These are phyloP conservation scores for Elasticomyces elasticus DNA, from an alignment of 495 filamentous ascomycete species.

Conservation along the genomic window DNA sequence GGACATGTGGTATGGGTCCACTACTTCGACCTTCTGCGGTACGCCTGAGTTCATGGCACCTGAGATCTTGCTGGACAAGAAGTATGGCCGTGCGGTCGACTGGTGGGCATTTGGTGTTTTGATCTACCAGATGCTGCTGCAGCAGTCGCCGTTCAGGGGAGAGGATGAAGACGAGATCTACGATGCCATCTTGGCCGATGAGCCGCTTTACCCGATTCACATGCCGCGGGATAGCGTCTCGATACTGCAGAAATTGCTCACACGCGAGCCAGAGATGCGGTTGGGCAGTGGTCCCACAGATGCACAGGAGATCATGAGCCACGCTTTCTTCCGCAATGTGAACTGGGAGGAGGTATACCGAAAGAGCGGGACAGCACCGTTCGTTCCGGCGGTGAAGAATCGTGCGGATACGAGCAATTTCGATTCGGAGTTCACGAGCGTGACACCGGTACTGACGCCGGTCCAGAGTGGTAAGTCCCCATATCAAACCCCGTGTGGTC, in stretches of 20 bases:
- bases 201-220: constrained; percentile 95
- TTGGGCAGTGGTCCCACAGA: constrained; percentile 92
- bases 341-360: constrained; percentile 98
- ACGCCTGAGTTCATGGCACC: constrained; percentile 99
- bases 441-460: constrained; percentile 92
- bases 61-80: constrained; percentile 97
- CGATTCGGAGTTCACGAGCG: constrained; percentile 95
- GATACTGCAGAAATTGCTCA: constrained; percentile 94
- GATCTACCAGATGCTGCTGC: constrained; percentile 99
- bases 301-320: constrained; percentile 98
- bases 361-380: constrained; percentile 81
- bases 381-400: constrained; percentile 77
- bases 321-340: constrained; percentile 94
- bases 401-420: constrained; percentile 98
- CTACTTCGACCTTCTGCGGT: constrained; percentile 96
- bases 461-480: constrained; percentile 80
- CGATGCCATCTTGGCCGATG: constrained; percentile 95
- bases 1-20: constrained; percentile 98
- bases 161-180: constrained; percentile 99
- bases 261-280: constrained; percentile 83
- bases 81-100: constrained; percentile 96
- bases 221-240: constrained; percentile 98
- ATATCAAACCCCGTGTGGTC: neutral
- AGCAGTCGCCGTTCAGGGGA: constrained; percentile 97
- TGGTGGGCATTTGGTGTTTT: constrained; percentile 99